Evolutionary conservation across 805 yeast genomes (phyloP), one percentile per base, ranked within the genome.

Genomic region (Candida odintsovae): DNA sequence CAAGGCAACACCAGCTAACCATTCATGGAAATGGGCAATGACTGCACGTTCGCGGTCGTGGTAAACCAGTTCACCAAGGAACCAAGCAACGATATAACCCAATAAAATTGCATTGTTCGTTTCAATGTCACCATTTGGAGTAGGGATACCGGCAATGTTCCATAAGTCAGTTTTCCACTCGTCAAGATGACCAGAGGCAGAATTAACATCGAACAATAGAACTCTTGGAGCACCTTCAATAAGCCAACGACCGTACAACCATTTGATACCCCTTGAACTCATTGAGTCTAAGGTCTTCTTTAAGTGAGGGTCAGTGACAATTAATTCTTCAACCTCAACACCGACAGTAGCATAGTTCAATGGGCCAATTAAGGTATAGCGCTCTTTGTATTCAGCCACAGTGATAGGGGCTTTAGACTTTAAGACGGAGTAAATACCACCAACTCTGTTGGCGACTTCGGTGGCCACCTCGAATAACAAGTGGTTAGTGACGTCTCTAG

Each of bases 161-260:
- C 99, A 92, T 49, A 92, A 69, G 64, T 92, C 98, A 1, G 88
- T 67, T 66, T 90, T 92, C 99, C 98, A 92, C 61, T 94, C 98
- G 61, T 86, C 84, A 55, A 92, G 71, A 62, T 76, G 77, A 62
- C 75, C 73, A 45, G 68, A 58, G 4, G 92, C 96, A 13, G 95
- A 83, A 43, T 82, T 79, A 49, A 89, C 74, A 63, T 92, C 98
- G 58, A 94, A 94, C 41, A 92, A 71, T 40, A 92, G 70, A 21
- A 94, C 98, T 44, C 96, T 71, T 20, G 99, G 99, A 0, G 98
- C 96, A 18, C 98, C 97, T 64, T 94, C 99, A 57, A 92, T 90
- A 57, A 92, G 77, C 99, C 99, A 92, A 49, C 97, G 77, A 41
- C 97, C 98, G 61, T 92, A 90, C 44, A 90, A 70, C 73, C 84